These are phyloP conservation scores for Mitragyna speciosa DNA, from an alignment of 257 asterid genomes.

Conservation along the genomic window DNA sequence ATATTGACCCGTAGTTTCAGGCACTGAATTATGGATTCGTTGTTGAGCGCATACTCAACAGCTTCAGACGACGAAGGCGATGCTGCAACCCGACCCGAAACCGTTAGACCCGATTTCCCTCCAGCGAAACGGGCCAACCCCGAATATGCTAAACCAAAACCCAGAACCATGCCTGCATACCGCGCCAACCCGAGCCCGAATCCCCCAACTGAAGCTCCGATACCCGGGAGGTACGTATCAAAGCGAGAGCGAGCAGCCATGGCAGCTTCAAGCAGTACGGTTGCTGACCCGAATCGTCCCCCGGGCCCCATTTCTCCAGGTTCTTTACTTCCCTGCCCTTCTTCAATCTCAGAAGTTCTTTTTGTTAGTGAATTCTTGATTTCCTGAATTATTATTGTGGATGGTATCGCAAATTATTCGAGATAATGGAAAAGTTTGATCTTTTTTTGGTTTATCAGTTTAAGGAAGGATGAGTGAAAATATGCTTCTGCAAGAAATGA, in stretches of 20 bases:
- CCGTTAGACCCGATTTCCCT: conserved; percentile 18
- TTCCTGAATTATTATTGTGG: background rate
- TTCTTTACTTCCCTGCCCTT: conserved; percentile 4
- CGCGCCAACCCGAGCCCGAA: no score
- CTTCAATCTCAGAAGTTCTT: background rate
- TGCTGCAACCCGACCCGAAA: conserved; percentile 12
- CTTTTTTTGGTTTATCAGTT: no score
- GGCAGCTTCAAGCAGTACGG: conserved; percentile 26
- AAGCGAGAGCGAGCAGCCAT: conserved; percentile 72
- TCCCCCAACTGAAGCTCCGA: conserved; percentile 39
- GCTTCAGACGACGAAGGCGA: conserved; percentile 52
- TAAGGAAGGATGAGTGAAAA: background rate
- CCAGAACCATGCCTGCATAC: no score
- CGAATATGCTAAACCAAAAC: conserved; percentile 8
- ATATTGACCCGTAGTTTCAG: background rate
- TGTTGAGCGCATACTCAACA: conserved; percentile 61
- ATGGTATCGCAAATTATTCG: background rate
- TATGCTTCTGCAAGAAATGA: background rate
- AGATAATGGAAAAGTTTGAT: no score
- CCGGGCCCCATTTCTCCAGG: conserved; percentile 39
- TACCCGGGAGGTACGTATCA: conserved; percentile 79
- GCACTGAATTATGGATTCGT: conserved; percentile 68
- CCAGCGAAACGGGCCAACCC: conserved; percentile 43
- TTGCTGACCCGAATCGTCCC: conserved; percentile 12
- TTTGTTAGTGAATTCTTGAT: background rate